Evolutionary conservation across 1,284 basidiomycete species (phyloP), one percentile per base, ranked within the genome.

Genomic region (Boletus sp.): DNA sequence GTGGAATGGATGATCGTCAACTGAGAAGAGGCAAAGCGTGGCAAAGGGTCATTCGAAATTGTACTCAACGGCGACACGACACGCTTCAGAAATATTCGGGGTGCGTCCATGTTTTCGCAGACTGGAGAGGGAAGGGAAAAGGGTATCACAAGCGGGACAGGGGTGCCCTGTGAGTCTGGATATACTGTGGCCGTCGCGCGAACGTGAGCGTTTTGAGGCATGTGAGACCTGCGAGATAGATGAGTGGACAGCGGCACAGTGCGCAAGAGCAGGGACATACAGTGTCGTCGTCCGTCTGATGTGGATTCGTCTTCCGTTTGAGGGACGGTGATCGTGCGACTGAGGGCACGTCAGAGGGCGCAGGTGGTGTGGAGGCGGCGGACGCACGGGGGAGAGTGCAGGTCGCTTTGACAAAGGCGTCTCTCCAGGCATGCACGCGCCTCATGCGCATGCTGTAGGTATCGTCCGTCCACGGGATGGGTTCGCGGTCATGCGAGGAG

Each of bases 71-170:
- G 84, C 84, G 45, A 75, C 75, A 50, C 76, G 77, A 61, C 85
- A 88, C 8, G 84, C 85, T 58, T 86, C 83, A 58, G 76, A 77
- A 23, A 72, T 70, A 41, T 71, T 65, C 10, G 73, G 69, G 37
- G 73, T 70, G 34, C 62, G 68, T 19, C 78, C 84, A 58, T 88
- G 84, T 51, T 74, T 75, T 46, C 73, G 73, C 4, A 88, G 73
- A 57, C 73, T 69, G 44, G 79, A 73, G 25, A 65, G 72, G 10
- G 81, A 75, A 41, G 74, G 64, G 62, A 88, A 88, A 53, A 70
- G 75, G 16, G 77, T 71, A 60, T 88, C 84, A 62, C 84, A 88
- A 5, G 84, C 85, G 19, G 84, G 76, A 70, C 85, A 88, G 4
- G 77, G 68, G 52, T 74, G 70, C 27, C 70, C 67, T 9, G 55